Evolutionary conservation across 352 stramenopile genomes (phyloP), one percentile per base, ranked within the genome.

Genomic region (Pythium coloratum): DNA sequence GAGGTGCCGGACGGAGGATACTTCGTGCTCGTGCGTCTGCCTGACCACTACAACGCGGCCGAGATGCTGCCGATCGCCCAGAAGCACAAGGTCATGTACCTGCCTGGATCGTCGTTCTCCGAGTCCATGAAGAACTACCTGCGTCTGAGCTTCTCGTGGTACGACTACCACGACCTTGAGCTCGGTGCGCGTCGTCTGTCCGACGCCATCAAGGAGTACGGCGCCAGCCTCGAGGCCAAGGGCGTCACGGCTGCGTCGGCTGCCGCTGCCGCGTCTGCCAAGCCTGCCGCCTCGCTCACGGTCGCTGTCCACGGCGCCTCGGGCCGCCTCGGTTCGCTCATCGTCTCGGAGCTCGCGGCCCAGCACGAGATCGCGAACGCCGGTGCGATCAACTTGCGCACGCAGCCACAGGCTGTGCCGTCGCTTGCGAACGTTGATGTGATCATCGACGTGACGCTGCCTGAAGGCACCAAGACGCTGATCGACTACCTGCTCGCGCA

Each of bases 41-140:
- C 83, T 0, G 78, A 91, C 38, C 75, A 85, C 69, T 84, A 94
- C 72, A 84, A 93, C 71, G 82, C 86, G 18, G 82, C 75, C 14
- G 81, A 92, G 40, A 59, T 97, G 69, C 69, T 95, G 64, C 76
- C 81, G 2, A 88, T 92, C 57, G 86, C 86, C 10, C 69, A 90
- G 68, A 89, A 92, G 74, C 87, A 96, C 80, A 95, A 95, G 80
- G 89, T 97, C 12, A 83, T 84, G 75, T 96, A 88, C 75, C 69
- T 96, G 10, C 86, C 86, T 7, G 89, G 89, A 33, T 79, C 84
- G 60, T 94, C 85, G 32, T 95, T 96, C 68, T 90, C 79, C 58
- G 79, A 81, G 70, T 84, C 79, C 46, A 94, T 96, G 86, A 93
- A 91, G 76, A 95, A 95, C 79, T 95, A 85, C 72, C 64, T 95